Evolutionary conservation across 2,329 filamentous ascomycete species (phyloP), one percentile per base, ranked within the genome.

Genomic region (Exophiala calicioides): DNA sequence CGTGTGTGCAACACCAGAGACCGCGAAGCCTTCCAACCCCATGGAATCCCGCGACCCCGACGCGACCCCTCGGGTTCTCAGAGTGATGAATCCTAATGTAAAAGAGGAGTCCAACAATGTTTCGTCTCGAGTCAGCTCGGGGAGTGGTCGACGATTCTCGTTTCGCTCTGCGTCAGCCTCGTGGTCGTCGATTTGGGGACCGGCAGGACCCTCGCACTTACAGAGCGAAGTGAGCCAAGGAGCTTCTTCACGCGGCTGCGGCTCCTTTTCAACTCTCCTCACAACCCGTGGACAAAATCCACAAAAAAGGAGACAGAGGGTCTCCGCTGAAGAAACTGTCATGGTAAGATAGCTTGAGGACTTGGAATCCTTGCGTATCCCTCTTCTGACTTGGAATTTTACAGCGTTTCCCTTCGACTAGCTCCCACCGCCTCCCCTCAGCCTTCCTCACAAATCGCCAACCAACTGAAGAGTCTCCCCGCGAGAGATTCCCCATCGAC

Each of bases 131-230:
- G 30, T 20, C 10, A 29, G 30, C 7, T 40, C 29, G 18, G 24
- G 15, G 15, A 52, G 34, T 34, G 29, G 23, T 15, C 16, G 33
- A 15, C 39, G 29, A 10, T 44, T 48, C 29, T 44, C 43, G 19
- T 23, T 48, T 15, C 35, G 49, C n/a, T 52, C 49, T 27, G 18
- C 48, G 12, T 52, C 49, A 10, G 44, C 30, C 6, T 52, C 49
- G 3, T 48, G 42, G 33, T 47, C 49, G 26, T 52, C 49, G 19
- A 20, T 52, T 26, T 52, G 44, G 49, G 39, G 18, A 24, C 41
- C 35, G 33, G 35, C 34, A 13, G 45, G 34, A 19, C 31, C 35
- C 23, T 40, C 49, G 31, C 40, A 30, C 30, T 30, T 40, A 32
- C 43, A 33, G n/a, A 37, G n/a, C 30, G 20, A 37, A 8, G 32